Evolutionary conservation across 2,329 filamentous ascomycete species (phyloP).

Genomic region (Fusarium torreyae): DNA sequence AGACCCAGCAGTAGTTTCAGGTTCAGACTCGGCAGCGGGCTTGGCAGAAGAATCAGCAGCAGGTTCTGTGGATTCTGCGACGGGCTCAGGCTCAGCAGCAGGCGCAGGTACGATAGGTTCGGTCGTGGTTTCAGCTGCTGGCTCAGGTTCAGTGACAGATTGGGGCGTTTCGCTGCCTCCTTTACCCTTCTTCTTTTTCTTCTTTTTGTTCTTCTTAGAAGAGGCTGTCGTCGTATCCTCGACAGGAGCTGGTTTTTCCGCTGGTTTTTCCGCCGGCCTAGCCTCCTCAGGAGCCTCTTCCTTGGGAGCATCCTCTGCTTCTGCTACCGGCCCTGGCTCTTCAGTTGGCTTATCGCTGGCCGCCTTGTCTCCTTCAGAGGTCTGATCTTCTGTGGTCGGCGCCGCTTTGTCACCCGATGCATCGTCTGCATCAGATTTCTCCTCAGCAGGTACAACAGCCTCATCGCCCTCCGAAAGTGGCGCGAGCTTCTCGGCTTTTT

Average conservation of each 20-base stretch:
- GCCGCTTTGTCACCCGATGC: slow-evolving; percentile 1
- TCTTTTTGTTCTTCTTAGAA: slow-evolving; percentile 29
- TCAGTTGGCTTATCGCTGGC: slow-evolving; percentile 9
- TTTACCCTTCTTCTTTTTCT: slow-evolving; percentile 27
- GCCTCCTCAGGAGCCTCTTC: slow-evolving; percentile 10
- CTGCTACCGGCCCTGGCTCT: neutral
- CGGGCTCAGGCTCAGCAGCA: neutral
- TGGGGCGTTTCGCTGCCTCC: slow-evolving; percentile 10
- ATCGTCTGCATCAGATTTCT: neutral
- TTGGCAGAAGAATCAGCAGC: slow-evolving; percentile 1
- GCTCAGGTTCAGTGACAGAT: neutral
- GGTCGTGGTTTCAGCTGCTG: neutral
- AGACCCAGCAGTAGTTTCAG: slow-evolving; percentile 1
- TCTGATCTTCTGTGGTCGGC: slow-evolving; percentile 1
- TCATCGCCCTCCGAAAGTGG: neutral
- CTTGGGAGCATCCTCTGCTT: neutral
- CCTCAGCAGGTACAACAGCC: neutral
- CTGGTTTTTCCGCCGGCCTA: slow-evolving; percentile 16
- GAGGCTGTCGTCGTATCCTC: neutral
- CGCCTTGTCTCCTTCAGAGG: slow-evolving; percentile 9
- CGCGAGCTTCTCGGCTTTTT: neutral
- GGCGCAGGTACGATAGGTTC: neutral
- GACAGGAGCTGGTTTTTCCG: slow-evolving; percentile 16
- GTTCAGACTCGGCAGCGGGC: neutral
- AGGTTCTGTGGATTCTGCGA: neutral